phyloP scores from a whole-genome alignment of 192 early-diverging fungal genomes.

The Coemansia sp. region DNA sequence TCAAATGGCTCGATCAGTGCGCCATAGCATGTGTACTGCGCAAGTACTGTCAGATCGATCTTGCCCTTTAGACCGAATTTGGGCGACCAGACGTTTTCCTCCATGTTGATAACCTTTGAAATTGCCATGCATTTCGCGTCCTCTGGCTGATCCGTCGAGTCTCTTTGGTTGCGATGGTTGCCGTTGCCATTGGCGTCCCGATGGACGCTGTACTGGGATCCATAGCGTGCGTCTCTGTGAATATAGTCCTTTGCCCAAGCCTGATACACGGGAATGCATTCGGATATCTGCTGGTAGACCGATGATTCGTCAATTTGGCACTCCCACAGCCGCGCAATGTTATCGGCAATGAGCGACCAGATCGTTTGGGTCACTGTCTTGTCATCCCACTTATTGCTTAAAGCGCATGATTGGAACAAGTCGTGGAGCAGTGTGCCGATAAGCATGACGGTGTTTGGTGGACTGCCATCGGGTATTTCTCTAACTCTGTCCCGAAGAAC shows the following conservation, averaged over 20 bases:
- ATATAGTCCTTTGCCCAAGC: constrained; percentile 57
- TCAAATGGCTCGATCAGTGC: constrained; percentile 78
- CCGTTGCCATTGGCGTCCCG: background rate
- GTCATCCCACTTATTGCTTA: constrained; percentile 61
- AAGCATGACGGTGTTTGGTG: constrained; percentile 62
- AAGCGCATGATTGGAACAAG: constrained; percentile 70
- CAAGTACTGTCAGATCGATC: constrained; percentile 70
- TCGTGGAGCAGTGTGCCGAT: constrained; percentile 83
- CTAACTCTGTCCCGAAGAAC: constrained; percentile 71
- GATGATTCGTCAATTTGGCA: constrained; percentile 63
- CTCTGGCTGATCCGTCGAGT: background rate
- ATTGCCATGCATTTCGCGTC: constrained; percentile 49
- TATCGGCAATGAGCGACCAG: constrained; percentile 52
- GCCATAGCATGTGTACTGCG: constrained; percentile 17
- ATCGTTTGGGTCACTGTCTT: constrained; percentile 53
- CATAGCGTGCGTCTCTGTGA: constrained; percentile 16
- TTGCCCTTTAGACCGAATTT: constrained; percentile 92
- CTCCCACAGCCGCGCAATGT: constrained; percentile 70
- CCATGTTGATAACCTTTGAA: constrained; percentile 77
- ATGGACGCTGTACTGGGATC: constrained; percentile 23
- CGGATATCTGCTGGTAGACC: constrained; percentile 52
- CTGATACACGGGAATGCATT: constrained; percentile 57
- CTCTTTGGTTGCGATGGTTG: background rate
- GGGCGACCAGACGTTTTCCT: constrained; percentile 91
- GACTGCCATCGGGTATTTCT: constrained; percentile 41